These are phyloP conservation scores for Apostasia shenzhenica DNA, from an alignment of 106 monocot genomes.

Conservation along the genomic window DNA sequence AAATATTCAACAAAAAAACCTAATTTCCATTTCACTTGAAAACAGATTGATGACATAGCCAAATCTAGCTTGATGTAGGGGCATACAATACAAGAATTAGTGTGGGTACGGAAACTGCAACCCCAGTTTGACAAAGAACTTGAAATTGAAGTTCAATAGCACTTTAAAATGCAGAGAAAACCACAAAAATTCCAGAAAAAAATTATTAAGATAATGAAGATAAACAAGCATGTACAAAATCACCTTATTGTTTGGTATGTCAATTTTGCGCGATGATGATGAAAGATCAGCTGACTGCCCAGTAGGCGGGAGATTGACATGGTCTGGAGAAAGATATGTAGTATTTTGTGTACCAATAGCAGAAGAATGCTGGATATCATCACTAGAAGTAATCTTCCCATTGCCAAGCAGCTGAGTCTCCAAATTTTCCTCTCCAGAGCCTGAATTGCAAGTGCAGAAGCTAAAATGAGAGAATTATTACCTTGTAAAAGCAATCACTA, in stretches of 20 bases:
- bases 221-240: not conserved
- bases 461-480: not conserved
- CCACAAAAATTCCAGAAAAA: too few species aligned
- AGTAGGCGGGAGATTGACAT: constrained; percentile 5
- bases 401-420: constrained; percentile 9
- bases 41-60: too few species aligned
- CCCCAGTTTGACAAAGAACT: too few species aligned
- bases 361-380: constrained; percentile 5
- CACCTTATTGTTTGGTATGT: constrained; percentile 64
- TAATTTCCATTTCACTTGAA: too few species aligned
- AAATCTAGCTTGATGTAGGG: too few species aligned
- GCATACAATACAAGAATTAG: too few species aligned
- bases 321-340: constrained; percentile 5
- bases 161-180: too few species aligned
- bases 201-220: too few species aligned
- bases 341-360: constrained; percentile 7
- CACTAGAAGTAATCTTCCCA: constrained; percentile 8
- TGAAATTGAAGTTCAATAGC: too few species aligned
- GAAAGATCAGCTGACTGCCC: constrained; percentile 4
- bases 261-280: constrained; percentile 24
- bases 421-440: constrained; percentile 2
- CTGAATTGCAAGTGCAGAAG: not conserved
- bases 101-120: too few species aligned
- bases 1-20: too few species aligned
- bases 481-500: too few species aligned